Conservation (phyloP, 2,329 filamentous ascomycete genomes). For the Podosphaera aphanis region DNA sequence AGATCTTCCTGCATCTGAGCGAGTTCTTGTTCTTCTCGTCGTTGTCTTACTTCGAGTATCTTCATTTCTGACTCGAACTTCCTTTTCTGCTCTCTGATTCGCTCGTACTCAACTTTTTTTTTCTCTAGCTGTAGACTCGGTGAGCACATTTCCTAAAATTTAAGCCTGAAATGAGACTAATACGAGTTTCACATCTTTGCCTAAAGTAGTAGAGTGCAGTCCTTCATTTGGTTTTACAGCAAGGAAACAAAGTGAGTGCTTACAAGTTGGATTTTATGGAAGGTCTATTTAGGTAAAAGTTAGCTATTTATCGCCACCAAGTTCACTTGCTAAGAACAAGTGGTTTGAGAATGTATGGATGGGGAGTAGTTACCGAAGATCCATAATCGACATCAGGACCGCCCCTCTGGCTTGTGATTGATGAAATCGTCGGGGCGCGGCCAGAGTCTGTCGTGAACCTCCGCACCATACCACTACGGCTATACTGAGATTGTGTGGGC, state of each 20-base stretch:
- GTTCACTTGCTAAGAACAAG: no score
- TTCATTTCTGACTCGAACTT: slow-evolving; percentile 86
- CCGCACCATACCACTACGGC: slow-evolving; percentile 57
- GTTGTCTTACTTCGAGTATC: slow-evolving; percentile 64
- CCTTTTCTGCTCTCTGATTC: slow-evolving; percentile 67
- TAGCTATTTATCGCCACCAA: background rate
- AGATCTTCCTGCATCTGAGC: slow-evolving; percentile 67
- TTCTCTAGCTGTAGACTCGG: slow-evolving; percentile 51
- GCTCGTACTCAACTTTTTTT: slow-evolving; percentile 81
- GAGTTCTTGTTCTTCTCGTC: slow-evolving; percentile 62
- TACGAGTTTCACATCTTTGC: background rate
- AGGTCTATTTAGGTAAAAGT: slow-evolving; percentile 22
- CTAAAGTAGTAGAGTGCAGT: background rate
- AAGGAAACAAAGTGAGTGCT: slow-evolving; percentile 15
- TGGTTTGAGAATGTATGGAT: slow-evolving; percentile 2
- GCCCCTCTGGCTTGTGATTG: slow-evolving; percentile 12
- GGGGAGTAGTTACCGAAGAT: slow-evolving; percentile 13
- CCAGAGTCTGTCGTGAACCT: slow-evolving; percentile 86
- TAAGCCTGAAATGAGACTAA: background rate
- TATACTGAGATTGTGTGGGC: slow-evolving; percentile 36
- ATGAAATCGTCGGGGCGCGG: slow-evolving; percentile 50
- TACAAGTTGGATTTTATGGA: slow-evolving; percentile 59
- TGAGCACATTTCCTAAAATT: slow-evolving; percentile 16
- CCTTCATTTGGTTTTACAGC: no score
- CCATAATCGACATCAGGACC: slow-evolving; percentile 14